phyloP scores from a whole-genome alignment of 257 asterid species.

The Lycium barbarum region DNA sequence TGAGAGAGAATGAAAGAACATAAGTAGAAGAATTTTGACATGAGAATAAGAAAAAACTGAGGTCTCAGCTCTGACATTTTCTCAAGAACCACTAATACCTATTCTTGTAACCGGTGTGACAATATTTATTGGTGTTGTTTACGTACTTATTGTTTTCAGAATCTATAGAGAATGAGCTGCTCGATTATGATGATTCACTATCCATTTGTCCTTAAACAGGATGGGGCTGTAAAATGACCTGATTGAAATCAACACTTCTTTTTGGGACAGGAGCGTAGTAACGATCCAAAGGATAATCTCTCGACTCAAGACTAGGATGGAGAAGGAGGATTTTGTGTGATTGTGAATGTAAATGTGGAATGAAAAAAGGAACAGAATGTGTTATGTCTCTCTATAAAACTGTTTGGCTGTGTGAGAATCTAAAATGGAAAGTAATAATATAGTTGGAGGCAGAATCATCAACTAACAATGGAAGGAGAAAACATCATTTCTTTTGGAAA shows the following conservation, averaged over 20 bases:
- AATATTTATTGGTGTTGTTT: neutral
- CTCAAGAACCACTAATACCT: neutral
- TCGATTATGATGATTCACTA: neutral
- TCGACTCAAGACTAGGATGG: neutral
- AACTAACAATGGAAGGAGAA: conserved; percentile 8
- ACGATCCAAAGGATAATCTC: neutral
- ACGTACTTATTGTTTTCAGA: neutral
- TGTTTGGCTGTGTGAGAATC: neutral
- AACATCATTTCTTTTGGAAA: conserved; percentile 22
- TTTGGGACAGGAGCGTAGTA: neutral
- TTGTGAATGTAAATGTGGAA: conserved; percentile 63
- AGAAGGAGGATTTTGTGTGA: conserved; percentile 30
- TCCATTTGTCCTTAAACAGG: neutral
- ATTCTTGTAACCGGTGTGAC: neutral
- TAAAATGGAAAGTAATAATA: neutral
- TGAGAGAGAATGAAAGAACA: conserved; percentile 58
- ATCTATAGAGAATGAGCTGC: neutral
- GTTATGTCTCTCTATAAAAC: neutral
- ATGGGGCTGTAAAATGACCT: neutral
- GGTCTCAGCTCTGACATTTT: conserved; percentile 56
- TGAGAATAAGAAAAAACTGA: conserved; percentile 43
- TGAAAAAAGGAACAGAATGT: conserved; percentile 57
- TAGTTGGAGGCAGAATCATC: neutral
- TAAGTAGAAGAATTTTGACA: conserved; percentile 47
- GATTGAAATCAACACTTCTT: neutral